Evolutionary conservation across 1,139 yeast genomes (phyloP), one percentile per base, ranked within the genome.

Genomic region (Trichomonascaceae sp.): DNA sequence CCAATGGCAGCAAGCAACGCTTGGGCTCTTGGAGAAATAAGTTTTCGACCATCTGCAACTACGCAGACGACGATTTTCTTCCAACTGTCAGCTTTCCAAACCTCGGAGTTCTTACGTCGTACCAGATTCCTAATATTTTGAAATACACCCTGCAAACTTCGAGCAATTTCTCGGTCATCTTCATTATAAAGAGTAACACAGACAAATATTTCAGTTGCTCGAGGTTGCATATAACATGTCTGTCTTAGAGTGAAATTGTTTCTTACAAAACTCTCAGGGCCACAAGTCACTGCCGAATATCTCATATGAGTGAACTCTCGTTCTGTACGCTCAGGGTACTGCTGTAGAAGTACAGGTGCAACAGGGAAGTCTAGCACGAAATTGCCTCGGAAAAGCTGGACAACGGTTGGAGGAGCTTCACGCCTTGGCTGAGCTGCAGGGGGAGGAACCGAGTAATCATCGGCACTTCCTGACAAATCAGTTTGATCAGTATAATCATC

Each of bases 21-120:
- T 61, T 80, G 78, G 0, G 91, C 78, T 43, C 90, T 71, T 38
- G 83, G 81, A 64, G 86, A 76, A 61, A 87, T 78, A 58, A 85
- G 83, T 47, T 77, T 77, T 58, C 95, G 78, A 51, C 95, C 95
- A 67, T 87, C 95, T 60, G 82, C 81, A n/a, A 87, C 85, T 38
- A 87, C 80, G 57, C 83, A 76, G 10, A 87, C 85, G 10, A 85
- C 91, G 30, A 87, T 78, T 65, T 85, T 85, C 62, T 85, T 84
- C 95, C 95, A 87, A 1, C 87, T 80, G 51, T 84, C 87, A 51
- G 78, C 81, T 27, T 95, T 95, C 95, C 95, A 87, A 1, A 78
- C 76, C 3, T 83, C 77, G 47, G 86, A 82, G 36, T 81, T 73
- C 45, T 79, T 73, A 53, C 84, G 70, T 45, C 80, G 75, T 56